Evolutionary conservation across 768 basidiomycete genomes (phyloP), one percentile per base, ranked within the genome.

Genomic region (Kwoniella sp.): DNA sequence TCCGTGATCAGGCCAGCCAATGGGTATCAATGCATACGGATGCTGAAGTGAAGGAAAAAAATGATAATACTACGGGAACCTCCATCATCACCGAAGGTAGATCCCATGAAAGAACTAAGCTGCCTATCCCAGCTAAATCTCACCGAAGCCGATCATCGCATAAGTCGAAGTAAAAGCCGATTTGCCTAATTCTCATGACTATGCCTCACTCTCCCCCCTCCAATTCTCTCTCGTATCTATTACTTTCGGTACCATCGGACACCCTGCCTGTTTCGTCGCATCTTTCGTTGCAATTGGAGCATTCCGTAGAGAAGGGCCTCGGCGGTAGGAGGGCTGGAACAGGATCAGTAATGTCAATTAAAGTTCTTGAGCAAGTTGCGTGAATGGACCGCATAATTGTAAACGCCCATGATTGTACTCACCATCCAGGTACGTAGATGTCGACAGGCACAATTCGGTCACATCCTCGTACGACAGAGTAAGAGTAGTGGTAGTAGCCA

Each of bases 401-500:
- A 37, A 25, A 15, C 12, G 23, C 2, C 9, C 20, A 28, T 5
- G 28, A n/a, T 56, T 54, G 26, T 90, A 91, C 73, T 69, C 64
- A 75, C 81, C 93, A 96, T 0, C 94, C 95, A 25, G 94, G 95
- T 7, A 97, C 95, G 79, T 97, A 98, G 62, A 97, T 93, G 80
- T 98, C 95, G 51, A 99, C 94, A 2, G 96, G 96, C 4, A 99
- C 94, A 73, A 99, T 95, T 55, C 96, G 88, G 84, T 99, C 96
- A 81, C 95, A 98, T 17, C 96, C 96, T 53, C 96, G 89, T 38
- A 98, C 96, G 67, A 99, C 96, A 29, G 94, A 93, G 82, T 99
- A 99, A 28, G 95, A 96, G 82, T 97, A 96, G 83, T 95, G 93
- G 81, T 94, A 93, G 84, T 93, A 94, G 2, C 69, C 74, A 55